Evolutionary conservation across 495 filamentous ascomycete species (phyloP), one percentile per base, ranked within the genome.

Genomic region (Corynascus novoguineensis): DNA sequence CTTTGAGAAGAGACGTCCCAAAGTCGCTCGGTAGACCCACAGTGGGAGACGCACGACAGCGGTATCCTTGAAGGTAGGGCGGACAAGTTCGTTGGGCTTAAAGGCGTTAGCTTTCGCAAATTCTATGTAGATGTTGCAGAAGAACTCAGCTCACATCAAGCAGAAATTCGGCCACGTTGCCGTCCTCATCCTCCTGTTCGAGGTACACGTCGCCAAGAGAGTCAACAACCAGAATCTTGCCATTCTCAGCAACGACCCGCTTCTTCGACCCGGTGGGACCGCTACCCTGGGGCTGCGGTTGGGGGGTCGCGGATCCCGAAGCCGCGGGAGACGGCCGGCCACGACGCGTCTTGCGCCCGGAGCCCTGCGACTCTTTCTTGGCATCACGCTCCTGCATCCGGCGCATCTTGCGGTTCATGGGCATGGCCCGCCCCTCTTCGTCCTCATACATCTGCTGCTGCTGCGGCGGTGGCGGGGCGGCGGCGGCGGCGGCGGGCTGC

Each of bases 201-300:
- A 98, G 75, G 70, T 86, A 98, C 24, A 98, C 93, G 66, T 95
- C 90, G 7, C 93, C 93, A 17, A 84, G 74, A 0, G 88, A 88
- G 71, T 98, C 93, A 7, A 98, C 93, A 58, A 98, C 86, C 37
- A 97, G 70, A 0, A 93, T 78, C 73, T 98, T 98, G 40, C 93
- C 93, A 66, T 98, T 98, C 76, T 95, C 87, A 2, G 91, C 92
- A 25, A 90, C 81, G 19, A 97, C 87, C 11, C 84, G 75, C 79
- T 90, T 92, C 71, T 86, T 89, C 37, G 86, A 75, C 2, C 90
- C 89, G 0, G 59, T 80, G 63, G 59, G 87, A 63, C 68, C 78
- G 5, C 75, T 59, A 2, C 70, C 69, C 58, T 73, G 69, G 15
- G 61, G 57, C 50, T 56, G 58, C 7, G 62, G 62, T 62, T 62